Evolutionary conservation across 2,329 filamentous ascomycete genomes (phyloP), one percentile per base, ranked within the genome.

Genomic region (Bimuria novae-zelandiae): DNA sequence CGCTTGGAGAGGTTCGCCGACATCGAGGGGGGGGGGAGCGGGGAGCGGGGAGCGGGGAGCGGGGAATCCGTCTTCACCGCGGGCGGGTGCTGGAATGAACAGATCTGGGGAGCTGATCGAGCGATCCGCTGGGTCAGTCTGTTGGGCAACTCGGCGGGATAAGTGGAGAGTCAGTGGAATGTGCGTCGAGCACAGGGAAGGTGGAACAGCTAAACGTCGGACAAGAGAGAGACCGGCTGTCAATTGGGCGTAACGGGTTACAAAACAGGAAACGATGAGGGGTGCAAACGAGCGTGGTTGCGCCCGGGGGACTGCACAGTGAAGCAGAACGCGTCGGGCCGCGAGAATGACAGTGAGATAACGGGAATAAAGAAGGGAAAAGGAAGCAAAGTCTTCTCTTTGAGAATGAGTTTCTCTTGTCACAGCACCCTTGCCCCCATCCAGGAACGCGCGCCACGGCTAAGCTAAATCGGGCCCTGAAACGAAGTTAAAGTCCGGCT

Each of bases 221-320:
- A 65, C 61, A 61, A 62, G 64, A 64, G 65, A 61, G 63, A 62
- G 65, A 64, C 67, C 67, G 58, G 68, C 68, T 64, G 67, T 17
- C 64, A 55, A 52, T 56, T 54, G 59, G 52, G 52, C 32, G 29
- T 33, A 25, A 25, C 29, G 16, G 51, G 57, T 45, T 56, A 55
- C 44, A 51, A 19, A 23, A 52, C 43, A 61, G 51, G 54, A 14
- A 51, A 62, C 46, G 54, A n/a, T 40, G 21, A 45, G 37, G 54
- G 7, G 21, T 17, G 25, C 14, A 17, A 63, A 57, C 45, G 64
- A 67, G 42, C 19, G 42, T 35, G 29, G 50, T 57, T 44, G 57
- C 55, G 56, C 55, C 60, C 56, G 45, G 54, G 45, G 53, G 54
- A 53, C 56, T 41, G 59, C 49, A 57, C 30, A 19, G 22, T 29